Evolutionary conservation across 2,329 filamentous ascomycete genomes (phyloP).

Genomic region (Lecanicillium sp.): DNA sequence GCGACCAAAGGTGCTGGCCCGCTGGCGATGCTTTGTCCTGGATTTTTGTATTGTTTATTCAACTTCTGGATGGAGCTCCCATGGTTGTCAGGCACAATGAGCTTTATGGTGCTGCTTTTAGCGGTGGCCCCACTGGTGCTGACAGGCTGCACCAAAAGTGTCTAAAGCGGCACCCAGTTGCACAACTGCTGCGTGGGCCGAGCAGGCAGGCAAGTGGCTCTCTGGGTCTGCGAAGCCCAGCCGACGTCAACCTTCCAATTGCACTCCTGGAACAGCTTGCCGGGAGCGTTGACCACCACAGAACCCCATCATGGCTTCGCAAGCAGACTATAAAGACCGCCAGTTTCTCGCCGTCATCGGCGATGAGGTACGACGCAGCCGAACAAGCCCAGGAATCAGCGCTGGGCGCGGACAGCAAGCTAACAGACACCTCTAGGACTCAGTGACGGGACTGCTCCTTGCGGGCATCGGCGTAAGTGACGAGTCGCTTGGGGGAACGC

Average conservation of each 20-base stretch:
- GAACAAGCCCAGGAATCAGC: not conserved
- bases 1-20: too few species aligned
- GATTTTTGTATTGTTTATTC: constrained; percentile 1
- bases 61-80: constrained; percentile 3
- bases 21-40: too few species aligned
- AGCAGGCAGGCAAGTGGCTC: too few species aligned
- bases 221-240: too few species aligned
- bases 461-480: constrained; percentile 80
- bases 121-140: not conserved
- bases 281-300: not conserved
- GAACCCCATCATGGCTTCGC: constrained; percentile 35
- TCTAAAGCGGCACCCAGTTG: constrained; percentile 3
- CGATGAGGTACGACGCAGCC: constrained; percentile 62
- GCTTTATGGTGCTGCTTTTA: not conserved
- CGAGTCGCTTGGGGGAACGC: too few species aligned
- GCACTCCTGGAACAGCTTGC: too few species aligned
- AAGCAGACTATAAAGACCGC: constrained; percentile 67
- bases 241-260: too few species aligned
- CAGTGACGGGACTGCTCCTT: constrained; percentile 89
- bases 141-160: not conserved
- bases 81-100: constrained; percentile 5
- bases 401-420: constrained; percentile 12
- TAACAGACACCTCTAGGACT: constrained; percentile 61
- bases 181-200: not conserved
- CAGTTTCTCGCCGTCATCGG: constrained; percentile 97